Conservation (phyloP, 2,329 filamentous ascomycete genomes). For the Furcasterigmium furcatum region DNA sequence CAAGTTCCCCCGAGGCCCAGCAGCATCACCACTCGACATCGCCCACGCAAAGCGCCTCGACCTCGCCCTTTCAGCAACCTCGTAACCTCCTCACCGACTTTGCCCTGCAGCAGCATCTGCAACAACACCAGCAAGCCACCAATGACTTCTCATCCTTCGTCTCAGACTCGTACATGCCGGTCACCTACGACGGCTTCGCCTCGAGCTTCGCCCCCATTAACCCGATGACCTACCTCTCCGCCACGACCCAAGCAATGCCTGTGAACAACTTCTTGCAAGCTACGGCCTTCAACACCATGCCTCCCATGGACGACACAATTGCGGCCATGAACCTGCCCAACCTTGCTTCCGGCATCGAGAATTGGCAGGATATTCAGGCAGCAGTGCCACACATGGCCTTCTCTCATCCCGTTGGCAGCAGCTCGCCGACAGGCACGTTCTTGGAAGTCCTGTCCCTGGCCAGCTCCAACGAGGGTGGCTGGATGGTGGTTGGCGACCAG, state of each 20-base stretch:
- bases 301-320: slow-evolving; percentile 51
- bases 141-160: slow-evolving; percentile 51
- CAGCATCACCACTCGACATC: slow-evolving; percentile 26
- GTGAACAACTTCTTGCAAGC: slow-evolving; percentile 61
- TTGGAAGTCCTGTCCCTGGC: slow-evolving; percentile 82
- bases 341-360: slow-evolving; percentile 44
- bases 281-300: slow-evolving; percentile 56
- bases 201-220: slow-evolving; percentile 48
- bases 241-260: slow-evolving; percentile 60
- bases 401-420: slow-evolving; percentile 39
- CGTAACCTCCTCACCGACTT: slow-evolving; percentile 57
- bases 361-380: slow-evolving; percentile 78
- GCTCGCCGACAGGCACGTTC: slow-evolving; percentile 52
- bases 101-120: slow-evolving; percentile 55
- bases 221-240: slow-evolving; percentile 58
- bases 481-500: slow-evolving; percentile 61
- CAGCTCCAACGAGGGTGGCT: slow-evolving; percentile 81
- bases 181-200: slow-evolving; percentile 40
- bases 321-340: slow-evolving; percentile 55
- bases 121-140: slow-evolving; percentile 32
- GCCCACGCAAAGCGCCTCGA: slow-evolving; percentile 38
- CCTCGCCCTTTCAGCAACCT: slow-evolving; percentile 48
- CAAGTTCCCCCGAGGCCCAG: slow-evolving; percentile 48
- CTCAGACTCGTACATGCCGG: slow-evolving; percentile 43
- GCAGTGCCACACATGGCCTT: slow-evolving; percentile 38